Base-by-base conservation (phyloP, 176 grass and related monocot species). In the Aegilops bicornis region DNA sequence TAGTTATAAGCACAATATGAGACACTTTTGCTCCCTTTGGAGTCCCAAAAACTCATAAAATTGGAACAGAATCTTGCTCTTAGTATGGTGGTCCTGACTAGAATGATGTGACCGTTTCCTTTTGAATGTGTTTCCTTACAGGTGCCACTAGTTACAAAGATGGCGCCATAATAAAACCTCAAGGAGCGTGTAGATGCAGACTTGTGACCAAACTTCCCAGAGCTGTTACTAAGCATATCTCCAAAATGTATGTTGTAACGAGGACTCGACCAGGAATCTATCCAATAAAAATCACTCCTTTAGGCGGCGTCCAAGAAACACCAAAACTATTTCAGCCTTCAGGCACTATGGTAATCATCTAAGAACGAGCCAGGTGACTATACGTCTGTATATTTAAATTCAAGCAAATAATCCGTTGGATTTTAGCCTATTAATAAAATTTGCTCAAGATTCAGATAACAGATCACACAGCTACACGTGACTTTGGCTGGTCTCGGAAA, bases 1-100 rank as follows among this genome's bases (percentile, higher is more conserved):
- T 56, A 59, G 8, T 83, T 75, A 79, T 54, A 65, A 84, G 48
- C 19, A 79, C 5, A 40, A 83, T 1, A 79, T 84, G 59, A 62
- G 56, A 40, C n/a, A 64, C 75, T 75, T n/a, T 27, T 39, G 70
- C 75, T 64, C 32, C 2, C 42, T 58, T 66, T 76, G 69, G 30
- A 70, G 43, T 48, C 79, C 37, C 8, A 4, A 42, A 73, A 82
- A 82, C 22, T 58, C 70, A 42, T 39, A 24, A 73, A 77, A 50
- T 54, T 73, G 48, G 3, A 23, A 86, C 40, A 36, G 62, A 22
- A 61, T 48, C 10, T 80, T 36, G 22, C 79, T 66, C 52, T 58
- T 58, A 58, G 52, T 17, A 40, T 23, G 6, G 25, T 75, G 16
- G 17, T 62, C 36, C 70, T 29, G 2, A 47, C 27, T 74, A 84